These are phyloP conservation scores for Penicillium sp. DNA, from an alignment of 2,329 filamentous ascomycete species.

Conservation along the genomic window DNA sequence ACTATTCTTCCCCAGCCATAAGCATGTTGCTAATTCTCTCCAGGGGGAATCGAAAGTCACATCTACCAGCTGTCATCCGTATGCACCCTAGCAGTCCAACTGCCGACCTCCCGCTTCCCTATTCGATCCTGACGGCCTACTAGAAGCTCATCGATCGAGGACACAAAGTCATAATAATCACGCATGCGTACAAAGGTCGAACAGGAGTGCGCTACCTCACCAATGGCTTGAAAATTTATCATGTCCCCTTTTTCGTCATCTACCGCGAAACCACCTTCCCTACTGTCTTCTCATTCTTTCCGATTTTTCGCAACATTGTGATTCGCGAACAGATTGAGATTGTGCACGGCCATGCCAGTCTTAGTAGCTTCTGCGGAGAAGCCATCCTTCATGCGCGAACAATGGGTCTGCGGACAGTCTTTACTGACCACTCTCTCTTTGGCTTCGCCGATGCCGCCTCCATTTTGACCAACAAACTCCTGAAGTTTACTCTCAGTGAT, in stretches of 20 bases:
- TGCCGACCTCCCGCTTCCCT: not conserved
- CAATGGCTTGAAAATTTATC: constrained; percentile 97
- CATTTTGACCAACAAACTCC: constrained; percentile 93
- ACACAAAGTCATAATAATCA: constrained; percentile 97
- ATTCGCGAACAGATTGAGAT: constrained; percentile 95
- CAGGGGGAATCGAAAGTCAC: constrained; percentile 90
- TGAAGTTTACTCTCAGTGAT: constrained; percentile 95
- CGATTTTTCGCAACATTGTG: constrained; percentile 94
- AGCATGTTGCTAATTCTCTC: constrained; percentile 14
- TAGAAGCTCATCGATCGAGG: constrained; percentile 94
- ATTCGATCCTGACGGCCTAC: constrained; percentile 10
- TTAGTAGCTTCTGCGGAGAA: constrained; percentile 92
- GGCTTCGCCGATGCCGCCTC: constrained; percentile 95
- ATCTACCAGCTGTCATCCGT: constrained; percentile 93
- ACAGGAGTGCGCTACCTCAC: constrained; percentile 94
- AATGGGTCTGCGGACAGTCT: constrained; percentile 94
- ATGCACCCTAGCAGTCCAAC: constrained; percentile 22
- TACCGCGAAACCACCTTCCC: constrained; percentile 93
- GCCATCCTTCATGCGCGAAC: constrained; percentile 92
- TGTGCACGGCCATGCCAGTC: constrained; percentile 92
- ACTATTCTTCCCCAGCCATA: not conserved
- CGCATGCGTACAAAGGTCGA: constrained; percentile 87
- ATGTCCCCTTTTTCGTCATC: constrained; percentile 93
- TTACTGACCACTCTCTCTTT: constrained; percentile 96
- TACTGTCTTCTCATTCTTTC: constrained; percentile 98